These are phyloP conservation scores for Aspergillus candidus DNA, from an alignment of 2,329 filamentous ascomycete genomes.

Conservation along the genomic window DNA sequence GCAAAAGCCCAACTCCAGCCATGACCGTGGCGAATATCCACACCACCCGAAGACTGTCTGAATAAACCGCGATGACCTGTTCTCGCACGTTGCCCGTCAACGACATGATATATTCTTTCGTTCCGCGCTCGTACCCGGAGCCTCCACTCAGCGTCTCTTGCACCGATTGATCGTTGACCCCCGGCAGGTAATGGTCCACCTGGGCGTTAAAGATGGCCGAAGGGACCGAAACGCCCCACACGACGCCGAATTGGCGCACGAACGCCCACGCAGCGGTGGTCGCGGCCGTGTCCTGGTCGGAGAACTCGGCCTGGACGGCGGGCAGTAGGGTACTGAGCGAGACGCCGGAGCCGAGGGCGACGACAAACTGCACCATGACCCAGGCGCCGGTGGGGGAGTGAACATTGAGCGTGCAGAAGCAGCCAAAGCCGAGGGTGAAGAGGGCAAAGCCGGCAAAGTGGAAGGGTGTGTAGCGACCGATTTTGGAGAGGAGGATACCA, in stretches of 20 bases:
- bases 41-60: constrained; percentile 28
- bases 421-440: constrained; percentile 21
- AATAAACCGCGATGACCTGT: constrained; percentile 32
- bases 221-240: constrained; percentile 28
- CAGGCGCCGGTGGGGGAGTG: constrained; percentile 21
- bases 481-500: constrained; percentile 28
- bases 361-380: constrained; percentile 27
- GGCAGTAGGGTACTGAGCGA: constrained; percentile 22
- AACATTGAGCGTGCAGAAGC: constrained; percentile 21
- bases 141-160: constrained; percentile 12
- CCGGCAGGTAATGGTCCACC: constrained; percentile 11
- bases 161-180: constrained; percentile 10
- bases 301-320: constrained; percentile 23
- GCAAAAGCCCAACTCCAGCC: no score
- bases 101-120: constrained; percentile 1
- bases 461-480: constrained; percentile 28
- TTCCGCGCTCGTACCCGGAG: constrained; percentile 19
- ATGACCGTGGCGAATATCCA: constrained; percentile 19
- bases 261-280: constrained; percentile 26
- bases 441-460: constrained; percentile 25
- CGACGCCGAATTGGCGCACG: constrained; percentile 24
- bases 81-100: neutral
- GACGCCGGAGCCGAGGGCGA: constrained; percentile 21
- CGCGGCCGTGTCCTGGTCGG: constrained; percentile 23
- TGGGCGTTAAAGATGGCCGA: constrained; percentile 27